Evolutionary conservation across 805 yeast genomes (phyloP).

Genomic region (Candida ascalaphidarum): DNA sequence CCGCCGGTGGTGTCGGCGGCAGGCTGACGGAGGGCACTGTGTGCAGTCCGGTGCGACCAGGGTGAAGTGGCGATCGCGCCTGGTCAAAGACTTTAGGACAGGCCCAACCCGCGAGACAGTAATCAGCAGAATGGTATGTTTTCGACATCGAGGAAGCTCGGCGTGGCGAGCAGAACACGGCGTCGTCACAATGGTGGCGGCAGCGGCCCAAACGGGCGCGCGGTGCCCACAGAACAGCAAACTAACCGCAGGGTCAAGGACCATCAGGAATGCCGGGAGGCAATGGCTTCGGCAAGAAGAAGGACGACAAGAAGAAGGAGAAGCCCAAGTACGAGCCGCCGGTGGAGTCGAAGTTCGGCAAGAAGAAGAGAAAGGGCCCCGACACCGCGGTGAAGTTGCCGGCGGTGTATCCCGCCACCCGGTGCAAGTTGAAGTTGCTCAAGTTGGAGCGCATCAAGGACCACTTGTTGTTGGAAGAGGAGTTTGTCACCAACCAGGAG

Average conservation of each 20-base stretch:
- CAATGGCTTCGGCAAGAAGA: conserved; percentile 36
- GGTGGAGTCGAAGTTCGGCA: conserved; percentile 87
- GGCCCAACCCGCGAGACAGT: too few species aligned
- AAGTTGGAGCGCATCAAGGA: conserved; percentile 96
- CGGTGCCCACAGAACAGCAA: too few species aligned
- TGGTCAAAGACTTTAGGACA: too few species aligned
- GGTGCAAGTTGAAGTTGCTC: conserved; percentile 84
- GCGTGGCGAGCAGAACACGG: too few species aligned
- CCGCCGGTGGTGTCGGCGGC: too few species aligned
- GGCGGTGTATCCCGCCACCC: conserved; percentile 79
- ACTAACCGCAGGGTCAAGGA: conserved; percentile 40
- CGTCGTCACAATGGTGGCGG: too few species aligned
- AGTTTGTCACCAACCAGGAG: conserved; percentile 91
- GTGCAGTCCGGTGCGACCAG: too few species aligned
- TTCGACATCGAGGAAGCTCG: too few species aligned
- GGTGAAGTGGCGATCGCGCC: too few species aligned
- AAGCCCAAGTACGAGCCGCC: conserved; percentile 99
- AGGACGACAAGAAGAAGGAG: conserved; percentile 60
- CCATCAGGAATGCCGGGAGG: conserved; percentile 49
- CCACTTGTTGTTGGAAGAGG: conserved; percentile 89
- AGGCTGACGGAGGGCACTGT: too few species aligned
- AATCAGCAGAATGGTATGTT: too few species aligned
- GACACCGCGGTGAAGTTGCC: conserved; percentile 82
- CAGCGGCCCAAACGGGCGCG: too few species aligned
- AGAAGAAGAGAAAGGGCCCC: conserved; percentile 90